These are phyloP conservation scores for Cyanidioschyzon merolae DNA, from an alignment of 23 red algal species.

Conservation along the genomic window DNA sequence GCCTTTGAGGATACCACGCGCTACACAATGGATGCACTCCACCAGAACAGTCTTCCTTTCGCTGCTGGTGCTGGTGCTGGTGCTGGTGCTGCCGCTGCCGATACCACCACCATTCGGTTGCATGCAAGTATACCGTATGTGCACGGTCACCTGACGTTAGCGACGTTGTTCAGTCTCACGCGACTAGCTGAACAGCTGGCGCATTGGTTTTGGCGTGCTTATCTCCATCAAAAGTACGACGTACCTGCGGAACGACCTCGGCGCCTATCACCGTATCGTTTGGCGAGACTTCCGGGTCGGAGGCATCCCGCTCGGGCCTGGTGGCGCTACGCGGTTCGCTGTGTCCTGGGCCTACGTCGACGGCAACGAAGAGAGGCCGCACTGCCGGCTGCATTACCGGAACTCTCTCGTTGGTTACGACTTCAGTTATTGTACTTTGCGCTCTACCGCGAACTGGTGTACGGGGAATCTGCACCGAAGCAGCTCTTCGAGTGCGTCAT, in stretches of 20 bases:
- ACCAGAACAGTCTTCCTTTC: too few relatives aligned
- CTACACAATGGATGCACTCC: background rate
- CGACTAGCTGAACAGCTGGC: background rate
- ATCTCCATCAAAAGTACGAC: background rate
- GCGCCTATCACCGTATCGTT: background rate
- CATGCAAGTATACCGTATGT: background rate
- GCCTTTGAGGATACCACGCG: background rate
- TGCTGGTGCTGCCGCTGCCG: background rate
- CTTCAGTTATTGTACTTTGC: constrained; percentile 1
- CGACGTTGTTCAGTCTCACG: background rate
- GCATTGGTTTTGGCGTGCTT: background rate
- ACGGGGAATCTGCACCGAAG: background rate
- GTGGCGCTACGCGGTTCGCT: constrained; percentile 15
- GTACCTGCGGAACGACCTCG: background rate
- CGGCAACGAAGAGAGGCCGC: background rate
- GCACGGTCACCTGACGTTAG: background rate
- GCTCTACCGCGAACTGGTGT: background rate
- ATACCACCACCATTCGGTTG: background rate
- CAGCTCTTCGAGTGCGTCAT: background rate
- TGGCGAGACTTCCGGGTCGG: background rate
- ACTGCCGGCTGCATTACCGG: background rate
- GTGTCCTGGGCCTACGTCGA: background rate
- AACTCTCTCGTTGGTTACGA: background rate
- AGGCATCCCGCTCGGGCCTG: background rate
- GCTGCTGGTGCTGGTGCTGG: too few relatives aligned